phyloP scores from a whole-genome alignment of 208 protist species.

The Leishmania amazonensis region DNA sequence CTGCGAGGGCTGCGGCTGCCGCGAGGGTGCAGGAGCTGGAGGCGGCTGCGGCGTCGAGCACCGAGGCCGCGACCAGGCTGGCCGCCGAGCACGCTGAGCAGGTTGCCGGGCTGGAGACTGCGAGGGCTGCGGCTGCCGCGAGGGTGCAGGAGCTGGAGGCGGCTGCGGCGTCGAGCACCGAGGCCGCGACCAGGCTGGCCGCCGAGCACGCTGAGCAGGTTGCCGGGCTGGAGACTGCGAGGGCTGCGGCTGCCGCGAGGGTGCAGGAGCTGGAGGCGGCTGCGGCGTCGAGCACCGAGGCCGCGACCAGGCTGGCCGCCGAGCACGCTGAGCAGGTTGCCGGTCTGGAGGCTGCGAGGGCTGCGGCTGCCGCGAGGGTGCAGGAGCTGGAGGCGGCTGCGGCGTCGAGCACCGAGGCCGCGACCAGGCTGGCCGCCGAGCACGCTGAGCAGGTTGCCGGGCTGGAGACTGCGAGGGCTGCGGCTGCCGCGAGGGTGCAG shows the following conservation, averaged over 20 bases:
- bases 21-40: slow-evolving; percentile 4
- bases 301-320: background rate
- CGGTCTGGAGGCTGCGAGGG: slow-evolving; percentile 12
- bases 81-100: too few relatives aligned
- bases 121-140: too few relatives aligned
- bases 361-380: background rate
- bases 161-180: too few relatives aligned
- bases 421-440: background rate
- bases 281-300: too few relatives aligned
- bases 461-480: slow-evolving; percentile 13
- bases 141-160: too few relatives aligned
- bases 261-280: too few relatives aligned
- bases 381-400: slow-evolving; percentile 4
- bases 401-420: background rate
- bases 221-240: too few relatives aligned
- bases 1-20: background rate
- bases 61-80: too few relatives aligned
- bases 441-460: background rate
- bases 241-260: too few relatives aligned
- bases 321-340: slow-evolving; percentile 9
- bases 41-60: background rate
- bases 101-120: too few relatives aligned
- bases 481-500: background rate
- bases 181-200: too few relatives aligned
- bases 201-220: too few relatives aligned